Evolutionary conservation across 2,329 filamentous ascomycete genomes (phyloP), one percentile per base, ranked within the genome.

Genomic region (Talaromyces islandicus): DNA sequence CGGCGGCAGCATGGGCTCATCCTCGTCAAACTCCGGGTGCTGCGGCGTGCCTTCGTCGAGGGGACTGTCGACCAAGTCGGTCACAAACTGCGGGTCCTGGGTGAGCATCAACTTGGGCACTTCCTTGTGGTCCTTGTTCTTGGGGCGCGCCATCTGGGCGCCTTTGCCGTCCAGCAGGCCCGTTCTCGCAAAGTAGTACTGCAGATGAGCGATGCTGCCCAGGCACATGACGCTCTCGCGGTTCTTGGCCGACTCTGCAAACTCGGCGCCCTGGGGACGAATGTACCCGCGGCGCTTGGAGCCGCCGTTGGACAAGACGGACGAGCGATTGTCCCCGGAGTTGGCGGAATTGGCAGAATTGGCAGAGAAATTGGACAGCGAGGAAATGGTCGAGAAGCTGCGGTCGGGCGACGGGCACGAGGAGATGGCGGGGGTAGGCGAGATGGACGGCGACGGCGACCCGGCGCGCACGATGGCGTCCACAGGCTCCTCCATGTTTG

Each of bases 101-200:
- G 73, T 75, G 54, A 78, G 66, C 52, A 77, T 67, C 12, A 78
- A 64, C 57, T 69, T 72, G 3, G 77, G 77, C 14, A 77, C 69
- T 29, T 77, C 75, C 35, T 69, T 68, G 54, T 66, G 71, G 56
- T 65, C 68, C 56, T 80, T 84, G n/a, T 46, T 83, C 69, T 84
- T 87, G 72, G 88, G 89, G 68, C 89, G 89, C 24, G 90, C 88
- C 61, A 95, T 78, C 73, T 95, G 89, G 58, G 86, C 94, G 38
- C 92, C 93, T 73, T 97, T 97, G 60, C 93, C 92, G 70, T 99
- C 94, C 56, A 99, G 78, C 64, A 99, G 78, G 6, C 94, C 94
- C 0, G 94, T 99, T 62, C 94, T 84, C 38, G 94, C 93, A 78
- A 99, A 99, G 77, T 97, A 99, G 77, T 97, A 96, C 75, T 99